A percentile compares a stretch with the other conserved stretches of the same genome.
Conservation (phyloP, 805 yeast species). For the Wickerhamiella occidentalis region DNA sequence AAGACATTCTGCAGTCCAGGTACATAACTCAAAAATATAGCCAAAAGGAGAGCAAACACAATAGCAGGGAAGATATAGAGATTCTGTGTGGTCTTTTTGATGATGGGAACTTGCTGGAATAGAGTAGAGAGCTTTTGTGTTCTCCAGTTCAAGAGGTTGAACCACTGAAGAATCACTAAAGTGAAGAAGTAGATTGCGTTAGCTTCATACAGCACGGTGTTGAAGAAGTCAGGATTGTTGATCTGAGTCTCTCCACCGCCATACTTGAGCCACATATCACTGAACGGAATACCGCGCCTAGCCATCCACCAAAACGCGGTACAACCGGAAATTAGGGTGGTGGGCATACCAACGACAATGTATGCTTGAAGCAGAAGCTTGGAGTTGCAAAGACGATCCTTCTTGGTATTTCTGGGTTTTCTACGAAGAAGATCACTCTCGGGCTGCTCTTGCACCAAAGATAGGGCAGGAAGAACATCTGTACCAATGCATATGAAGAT, state of each 20-base stretch:
- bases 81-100: constrained; percentile 24
- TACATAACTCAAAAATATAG: constrained; percentile 35
- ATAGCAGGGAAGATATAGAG: constrained; percentile 27
- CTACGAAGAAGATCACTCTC: constrained; percentile 34
- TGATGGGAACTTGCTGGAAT: constrained; percentile 33
- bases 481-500: constrained; percentile 40
- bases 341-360: constrained; percentile 33
- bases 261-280: constrained; percentile 30
- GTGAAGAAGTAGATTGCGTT: constrained; percentile 38
- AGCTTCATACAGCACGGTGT: constrained; percentile 24
- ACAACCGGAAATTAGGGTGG: constrained; percentile 33
- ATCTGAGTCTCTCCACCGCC: constrained; percentile 21
- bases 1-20: constrained; percentile 32
- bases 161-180: constrained; percentile 38
- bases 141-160: constrained; percentile 35
- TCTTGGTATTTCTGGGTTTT: constrained; percentile 34
- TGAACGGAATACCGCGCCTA: constrained; percentile 30
- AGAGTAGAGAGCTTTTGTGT: constrained; percentile 32
- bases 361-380: constrained; percentile 35
- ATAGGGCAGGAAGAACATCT: constrained; percentile 36
- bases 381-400: constrained; percentile 33
- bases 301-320: constrained; percentile 31
- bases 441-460: constrained; percentile 35
- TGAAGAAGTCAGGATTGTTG: neutral
- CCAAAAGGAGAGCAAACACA: constrained; percentile 30